Base-by-base conservation (phyloP, 129 eudicot species). In the Chrysanthemum seticuspe region DNA sequence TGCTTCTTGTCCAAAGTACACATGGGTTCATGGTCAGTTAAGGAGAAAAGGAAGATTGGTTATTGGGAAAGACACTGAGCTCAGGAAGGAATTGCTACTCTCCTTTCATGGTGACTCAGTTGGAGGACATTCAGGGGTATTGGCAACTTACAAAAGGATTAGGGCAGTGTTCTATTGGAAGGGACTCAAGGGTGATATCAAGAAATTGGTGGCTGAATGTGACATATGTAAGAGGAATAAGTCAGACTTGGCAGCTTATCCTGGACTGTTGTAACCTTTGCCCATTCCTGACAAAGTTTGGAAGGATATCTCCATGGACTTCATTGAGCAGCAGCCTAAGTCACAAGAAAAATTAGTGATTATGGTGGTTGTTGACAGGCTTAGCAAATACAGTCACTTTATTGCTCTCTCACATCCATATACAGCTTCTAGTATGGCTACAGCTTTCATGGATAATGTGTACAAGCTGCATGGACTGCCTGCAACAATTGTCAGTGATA, bases 361-460 rank as follows among this genome's bases (percentile, higher is more conserved):
- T 18, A 7, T 61, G 19, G 77, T 61, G 7, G 45, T 73, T 4
- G 67, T 73, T 2, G 69, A 73, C 4, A 10, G 68, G 7, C 19
- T 73, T 1, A 73, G 49, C 13, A 73, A 73, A 11, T 73, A 45
- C 12, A 16, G 25, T 0, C 48, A 65, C 10, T 74, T 62, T 14
- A 8, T 27, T 21, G 12, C 71, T 0, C 29, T 72, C 7, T 13
- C 8, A 4, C 73, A 68, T 18, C 73, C 73, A 0, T 70, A 4
- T 5, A 14, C 60, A 2, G 49, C 74, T 2, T 9, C 45, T 10
- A 57, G 4, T 1, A 50, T 70, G 5, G 63, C 74, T 1, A 6
- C 2, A 0, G n/a, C 2, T 0, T 70, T 51, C 63, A 13, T 40
- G 2, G 14, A n/a, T 1, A 29, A 56, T 6, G 18, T 23, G 57